Conservation (phyloP, 2,329 filamentous ascomycete genomes). For the Verticillium dahliae region DNA sequence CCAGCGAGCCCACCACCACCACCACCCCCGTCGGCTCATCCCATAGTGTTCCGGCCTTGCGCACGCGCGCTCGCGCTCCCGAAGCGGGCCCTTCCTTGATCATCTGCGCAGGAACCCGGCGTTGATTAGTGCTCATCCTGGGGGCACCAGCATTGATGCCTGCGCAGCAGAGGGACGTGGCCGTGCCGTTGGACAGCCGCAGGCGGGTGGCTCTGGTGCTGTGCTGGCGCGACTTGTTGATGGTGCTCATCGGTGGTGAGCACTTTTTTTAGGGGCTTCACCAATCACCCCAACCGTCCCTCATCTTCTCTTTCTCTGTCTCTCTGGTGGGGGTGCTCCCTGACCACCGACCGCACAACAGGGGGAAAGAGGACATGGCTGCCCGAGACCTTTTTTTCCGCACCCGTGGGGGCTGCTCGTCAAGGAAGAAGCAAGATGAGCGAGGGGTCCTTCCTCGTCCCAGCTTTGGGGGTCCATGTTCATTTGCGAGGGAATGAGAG, state of each 20-base stretch:
- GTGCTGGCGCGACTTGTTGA: not conserved
- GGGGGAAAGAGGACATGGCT: not conserved
- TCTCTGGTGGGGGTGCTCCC: not conserved
- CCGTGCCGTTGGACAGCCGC: not conserved
- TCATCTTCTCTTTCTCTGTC: not conserved
- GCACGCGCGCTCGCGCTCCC: constrained; percentile 6
- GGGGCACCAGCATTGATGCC: not conserved
- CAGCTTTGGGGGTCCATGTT: not conserved
- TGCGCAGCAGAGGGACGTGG: not conserved
- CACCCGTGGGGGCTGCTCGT: not conserved
- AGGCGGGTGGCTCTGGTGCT: not conserved
- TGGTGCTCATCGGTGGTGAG: not conserved
- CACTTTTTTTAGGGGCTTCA: not conserved
- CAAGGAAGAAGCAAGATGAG: not conserved
- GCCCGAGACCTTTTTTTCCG: not conserved
- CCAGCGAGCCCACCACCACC: not conserved
- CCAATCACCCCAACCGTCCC: not conserved
- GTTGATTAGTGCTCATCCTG: not conserved
- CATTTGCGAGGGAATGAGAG: not conserved
- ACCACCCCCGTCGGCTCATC: not conserved
- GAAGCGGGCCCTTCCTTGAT: constrained; percentile 9
- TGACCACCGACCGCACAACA: not conserved
- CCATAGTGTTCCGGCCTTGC: not conserved
- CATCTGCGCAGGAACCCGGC: constrained; percentile 25
- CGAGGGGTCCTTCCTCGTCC: no score